Evolutionary conservation across 805 yeast species (phyloP), one percentile per base, ranked within the genome.

Genomic region (Nakazawaea holstii): DNA sequence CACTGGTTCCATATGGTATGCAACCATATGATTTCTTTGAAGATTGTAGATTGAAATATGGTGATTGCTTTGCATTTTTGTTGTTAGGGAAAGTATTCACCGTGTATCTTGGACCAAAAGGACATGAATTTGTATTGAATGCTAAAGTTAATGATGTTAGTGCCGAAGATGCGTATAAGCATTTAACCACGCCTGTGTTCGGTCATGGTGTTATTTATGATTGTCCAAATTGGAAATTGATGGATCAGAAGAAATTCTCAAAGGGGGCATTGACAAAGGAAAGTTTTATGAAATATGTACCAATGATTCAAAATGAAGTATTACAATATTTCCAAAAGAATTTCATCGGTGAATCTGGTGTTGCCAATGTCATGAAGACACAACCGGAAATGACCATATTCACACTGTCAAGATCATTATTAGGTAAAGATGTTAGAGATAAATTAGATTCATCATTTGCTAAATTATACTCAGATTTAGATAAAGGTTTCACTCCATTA

Each of bases 201-300:
- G 99, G 99, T 58, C 82, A 90, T 61, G 99, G 98, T 59, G 99
- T 94, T 46, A 87, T 94, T 45, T 94, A 94, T 65, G 99, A 94
- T 70, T 92, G 97, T 69, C 89, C 99, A 53, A 94, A 94, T 70
- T 70, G 81, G 59, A 81, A 90, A 55, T 78, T 94, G 60, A 94
- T 94, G 99, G 99, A 94, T 66, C 99, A 94, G 69, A 94, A 94
- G 80, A 94, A 90, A 72, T 94, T 94, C 60, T 95, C 91, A 53
- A 94, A 94, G 69, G 79, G 79, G 46, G 95, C 97, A 20, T 76
- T 94, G 57, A 86, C 96, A 27, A 80, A 78, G 54, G 96, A 87
- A 39, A 80, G 95, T 1, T 94, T 94, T 73, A 77, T 79, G 56
- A 67, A 70, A 14, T 92, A 94, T 60, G 97, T 94, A 43, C 99